Evolutionary conservation across 2,329 filamentous ascomycete species (phyloP).

Genomic region (Colletotrichum lini): DNA sequence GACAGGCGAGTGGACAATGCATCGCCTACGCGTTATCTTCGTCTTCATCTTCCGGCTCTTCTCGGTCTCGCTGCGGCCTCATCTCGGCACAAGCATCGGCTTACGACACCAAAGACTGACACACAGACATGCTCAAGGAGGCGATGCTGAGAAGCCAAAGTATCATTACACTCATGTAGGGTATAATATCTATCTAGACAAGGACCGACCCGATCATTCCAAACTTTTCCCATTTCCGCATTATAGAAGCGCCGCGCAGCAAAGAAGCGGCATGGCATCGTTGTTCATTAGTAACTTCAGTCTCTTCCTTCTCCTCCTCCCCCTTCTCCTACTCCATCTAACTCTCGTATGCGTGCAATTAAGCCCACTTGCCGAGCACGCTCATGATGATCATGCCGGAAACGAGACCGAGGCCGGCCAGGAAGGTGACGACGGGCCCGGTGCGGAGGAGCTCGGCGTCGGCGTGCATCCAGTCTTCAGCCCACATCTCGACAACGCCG

Average conservation of each 20-base stretch:
- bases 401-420: conserved; percentile 69
- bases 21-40: too few relatives aligned
- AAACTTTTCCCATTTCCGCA: conserved; percentile 13
- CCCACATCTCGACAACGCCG: conserved; percentile 85
- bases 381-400: conserved; percentile 79
- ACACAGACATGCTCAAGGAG: neutral
- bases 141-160: neutral
- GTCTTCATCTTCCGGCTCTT: too few relatives aligned
- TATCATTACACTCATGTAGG: conserved; percentile 31
- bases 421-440: conserved; percentile 60
- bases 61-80: neutral
- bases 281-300: conserved; percentile 14
- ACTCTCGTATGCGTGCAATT: conserved; percentile 36
- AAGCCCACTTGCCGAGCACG: conserved; percentile 82
- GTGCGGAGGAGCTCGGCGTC: conserved; percentile 67
- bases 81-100: neutral
- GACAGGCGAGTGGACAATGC: too few relatives aligned
- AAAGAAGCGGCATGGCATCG: neutral
- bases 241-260: neutral
- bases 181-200: conserved; percentile 36
- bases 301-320: too few relatives aligned
- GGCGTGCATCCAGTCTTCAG: conserved; percentile 77
- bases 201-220: conserved; percentile 20
- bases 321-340: neutral
- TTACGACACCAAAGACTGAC: too few relatives aligned